Base-by-base conservation (phyloP, 306 rosid genomes). In the Glycine tomentella region DNA sequence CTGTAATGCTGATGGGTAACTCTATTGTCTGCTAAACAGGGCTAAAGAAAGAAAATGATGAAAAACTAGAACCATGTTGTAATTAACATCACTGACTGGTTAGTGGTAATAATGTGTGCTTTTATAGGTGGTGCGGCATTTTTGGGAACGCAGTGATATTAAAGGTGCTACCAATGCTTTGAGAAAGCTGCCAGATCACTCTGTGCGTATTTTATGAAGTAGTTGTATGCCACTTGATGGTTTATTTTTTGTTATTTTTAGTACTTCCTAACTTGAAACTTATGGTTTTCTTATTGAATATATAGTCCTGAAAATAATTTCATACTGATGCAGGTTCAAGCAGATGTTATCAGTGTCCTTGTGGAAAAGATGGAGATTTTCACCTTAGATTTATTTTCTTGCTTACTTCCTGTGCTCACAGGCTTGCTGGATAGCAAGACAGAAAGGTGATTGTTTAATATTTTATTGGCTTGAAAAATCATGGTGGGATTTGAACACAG, bases 171-270 rank as follows among this genome's bases (percentile, higher is more conserved):
- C 93, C 74, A 84, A 61, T 80, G 97, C 97, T 58, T 80, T 95
- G 88, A 93, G 87, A 83, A 95, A 89, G 89, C 93, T 95, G 34
- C 98, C 96, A 3, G 99, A 95, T 91, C 94, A 91, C 82, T 88
- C 98, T 69, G 99, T 95, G 87, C 57, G 99, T 93, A 86, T 76
- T 58, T 84, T 64, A 76, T 71, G 75, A 70, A 87, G 64, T 69
- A 45, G 55, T 64, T 76, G 55, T n/a, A 9, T 6, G n/a, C 72
- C 25, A 62, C 64, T 74, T 56, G 17, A 17, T 72, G 14, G 12
- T 45, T 69, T 84, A 44, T 62, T 79, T 65, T 58, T 38, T 79
- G 57, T 68, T 78, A 42, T 65, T 74, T 73, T 56, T 7, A 9
- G 14, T 80, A 76, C n/a, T 74, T 48, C 58, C 49, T 65, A 20